Evolutionary conservation across 2,329 filamentous ascomycete species (phyloP).

Genomic region (Teratosphaeria viscida): DNA sequence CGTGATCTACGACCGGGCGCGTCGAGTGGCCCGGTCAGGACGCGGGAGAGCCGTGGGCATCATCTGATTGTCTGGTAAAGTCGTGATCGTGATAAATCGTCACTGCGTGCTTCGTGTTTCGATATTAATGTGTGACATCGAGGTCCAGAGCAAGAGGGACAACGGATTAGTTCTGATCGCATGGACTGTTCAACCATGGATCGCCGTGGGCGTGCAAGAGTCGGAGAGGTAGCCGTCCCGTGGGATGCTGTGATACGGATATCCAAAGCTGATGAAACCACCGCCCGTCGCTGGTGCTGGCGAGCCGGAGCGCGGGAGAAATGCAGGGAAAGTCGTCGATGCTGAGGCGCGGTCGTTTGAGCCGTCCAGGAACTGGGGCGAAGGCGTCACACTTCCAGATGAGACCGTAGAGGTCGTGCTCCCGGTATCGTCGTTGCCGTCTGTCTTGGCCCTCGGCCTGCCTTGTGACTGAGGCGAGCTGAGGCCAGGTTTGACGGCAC

Average conservation of each 20-base stretch:
- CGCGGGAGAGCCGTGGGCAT: background rate
- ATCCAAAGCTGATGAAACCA: constrained; percentile 23
- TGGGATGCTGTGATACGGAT: constrained; percentile 23
- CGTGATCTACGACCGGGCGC: background rate
- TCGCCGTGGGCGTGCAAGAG: constrained; percentile 25
- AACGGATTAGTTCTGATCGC: background rate
- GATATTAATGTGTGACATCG: constrained; percentile 4
- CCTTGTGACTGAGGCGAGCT: constrained; percentile 3
- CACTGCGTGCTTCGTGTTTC: constrained; percentile 11
- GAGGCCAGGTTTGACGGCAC: constrained; percentile 17
- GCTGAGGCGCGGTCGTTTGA: constrained; percentile 15
- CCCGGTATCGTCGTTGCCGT: constrained; percentile 10
- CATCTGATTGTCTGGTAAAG: background rate
- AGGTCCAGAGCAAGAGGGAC: constrained; percentile 7
- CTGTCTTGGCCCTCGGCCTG: constrained; percentile 3
- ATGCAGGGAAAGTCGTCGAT: constrained; percentile 10
- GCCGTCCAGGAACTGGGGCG: constrained; percentile 17
- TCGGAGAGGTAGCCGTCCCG: constrained; percentile 26
- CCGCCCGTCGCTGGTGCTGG: constrained; percentile 20
- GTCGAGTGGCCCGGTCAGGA: background rate
- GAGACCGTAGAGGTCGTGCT: constrained; percentile 10
- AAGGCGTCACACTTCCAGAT: constrained; percentile 15
- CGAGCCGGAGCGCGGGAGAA: constrained; percentile 23
- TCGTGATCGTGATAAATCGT: constrained; percentile 9
- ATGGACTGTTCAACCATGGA: constrained; percentile 18